A percentile compares a stretch with the other conserved stretches of the same genome.
Evolutionary conservation across 257 asterid genomes (phyloP).

Genomic region (Solanum chilense): DNA sequence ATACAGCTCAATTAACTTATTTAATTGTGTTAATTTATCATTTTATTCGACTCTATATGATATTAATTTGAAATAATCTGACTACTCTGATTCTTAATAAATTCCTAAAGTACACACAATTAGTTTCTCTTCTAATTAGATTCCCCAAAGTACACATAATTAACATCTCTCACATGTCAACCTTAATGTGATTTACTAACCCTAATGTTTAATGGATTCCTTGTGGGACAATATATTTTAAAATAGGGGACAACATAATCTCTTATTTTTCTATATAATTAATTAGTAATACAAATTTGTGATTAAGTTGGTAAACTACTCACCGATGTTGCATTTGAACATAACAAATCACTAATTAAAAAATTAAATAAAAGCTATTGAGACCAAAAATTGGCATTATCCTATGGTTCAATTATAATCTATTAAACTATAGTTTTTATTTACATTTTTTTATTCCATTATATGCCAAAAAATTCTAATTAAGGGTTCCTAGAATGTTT

Average conservation of each 20-base stretch:
- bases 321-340: conserved; percentile 8
- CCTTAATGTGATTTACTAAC: neutral
- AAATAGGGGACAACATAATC: neutral
- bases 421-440: neutral
- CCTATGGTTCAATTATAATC: neutral
- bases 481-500: conserved; percentile 21
- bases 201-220: neutral
- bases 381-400: conserved; percentile 3
- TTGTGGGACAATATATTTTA: neutral
- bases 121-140: neutral
- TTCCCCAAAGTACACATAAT: neutral
- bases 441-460: neutral
- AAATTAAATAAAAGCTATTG: neutral
- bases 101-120: neutral
- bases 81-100: neutral
- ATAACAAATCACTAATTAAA: neutral
- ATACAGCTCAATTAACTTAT: neutral
- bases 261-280: neutral
- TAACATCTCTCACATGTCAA: neutral
- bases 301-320: conserved; percentile 10
- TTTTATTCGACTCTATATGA: neutral
- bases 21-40: neutral
- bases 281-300: neutral
- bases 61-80: neutral
- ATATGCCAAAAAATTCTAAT: conserved; percentile 4